A percentile compares a stretch with the other conserved stretches of the same genome.
phyloP scores from a whole-genome alignment of 257 asterid genomes.

The Nicotiana tabacum region DNA sequence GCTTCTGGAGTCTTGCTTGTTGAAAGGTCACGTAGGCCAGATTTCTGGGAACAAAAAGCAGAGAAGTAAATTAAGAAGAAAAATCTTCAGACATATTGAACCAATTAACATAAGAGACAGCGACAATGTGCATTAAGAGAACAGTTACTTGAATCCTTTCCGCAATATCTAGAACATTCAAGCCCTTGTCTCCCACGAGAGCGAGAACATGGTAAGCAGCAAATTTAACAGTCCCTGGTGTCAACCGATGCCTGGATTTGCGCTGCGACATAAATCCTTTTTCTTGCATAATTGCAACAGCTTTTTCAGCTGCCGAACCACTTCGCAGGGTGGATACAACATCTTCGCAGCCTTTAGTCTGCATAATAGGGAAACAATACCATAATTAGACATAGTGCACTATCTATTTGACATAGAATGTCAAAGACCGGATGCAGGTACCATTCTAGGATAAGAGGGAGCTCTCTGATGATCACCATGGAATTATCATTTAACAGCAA shows the following conservation, averaged over 20 bases:
- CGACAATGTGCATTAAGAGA: background rate
- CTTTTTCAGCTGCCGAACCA: constrained; percentile 93
- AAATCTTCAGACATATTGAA: constrained; percentile 11
- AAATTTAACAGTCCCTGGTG: constrained; percentile 98
- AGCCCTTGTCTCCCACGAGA: constrained; percentile 94
- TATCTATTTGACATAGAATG: background rate
- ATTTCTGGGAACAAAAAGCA: constrained; percentile 46
- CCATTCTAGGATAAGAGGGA: background rate
- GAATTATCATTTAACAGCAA: background rate
- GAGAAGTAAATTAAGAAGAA: constrained; percentile 9
- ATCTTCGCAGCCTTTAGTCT: constrained; percentile 90
- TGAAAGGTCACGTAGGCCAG: constrained; percentile 94
- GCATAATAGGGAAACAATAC: constrained; percentile 16
- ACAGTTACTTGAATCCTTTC: constrained; percentile 87
- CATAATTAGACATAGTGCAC: background rate
- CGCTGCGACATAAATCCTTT: constrained; percentile 78
- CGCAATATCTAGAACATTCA: constrained; percentile 89
- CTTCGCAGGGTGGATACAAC: constrained; percentile 75
- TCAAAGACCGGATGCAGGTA: background rate
- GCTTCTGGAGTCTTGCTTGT: constrained; percentile 99
- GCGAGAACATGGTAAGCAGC: constrained; percentile 99
- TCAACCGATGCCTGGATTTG: constrained; percentile 84
- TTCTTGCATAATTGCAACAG: constrained; percentile 91
- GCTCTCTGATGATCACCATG: background rate
- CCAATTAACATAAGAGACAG: background rate